A percentile compares a stretch with the other conserved stretches of the same genome.
Evolutionary conservation across 78 protist species (phyloP).

Genomic region (Isochrysis galbana): DNA sequence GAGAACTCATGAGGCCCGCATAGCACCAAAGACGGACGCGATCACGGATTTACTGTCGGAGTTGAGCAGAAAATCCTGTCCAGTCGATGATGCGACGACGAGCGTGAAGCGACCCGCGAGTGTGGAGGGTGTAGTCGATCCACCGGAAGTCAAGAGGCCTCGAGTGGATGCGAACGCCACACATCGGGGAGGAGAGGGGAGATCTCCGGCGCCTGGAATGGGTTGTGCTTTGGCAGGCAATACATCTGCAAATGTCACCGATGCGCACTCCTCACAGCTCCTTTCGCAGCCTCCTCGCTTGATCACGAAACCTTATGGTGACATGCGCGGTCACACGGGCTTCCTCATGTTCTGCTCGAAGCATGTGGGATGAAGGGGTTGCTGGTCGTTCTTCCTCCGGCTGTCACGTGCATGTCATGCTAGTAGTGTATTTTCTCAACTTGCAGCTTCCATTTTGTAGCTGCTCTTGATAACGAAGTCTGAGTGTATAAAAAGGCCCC

Average conservation of each 20-base stretch:
- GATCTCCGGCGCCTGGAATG: background rate
- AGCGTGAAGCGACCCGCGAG: background rate
- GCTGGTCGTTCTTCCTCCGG: too few relatives aligned
- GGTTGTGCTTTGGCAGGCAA: background rate
- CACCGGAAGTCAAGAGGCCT: too few relatives aligned
- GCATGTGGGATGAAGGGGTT: background rate
- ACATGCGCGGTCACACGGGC: slow-evolving; percentile 13
- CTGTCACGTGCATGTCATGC: too few relatives aligned
- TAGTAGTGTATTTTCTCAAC: too few relatives aligned
- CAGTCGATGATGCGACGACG: background rate
- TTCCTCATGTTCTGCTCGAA: background rate
- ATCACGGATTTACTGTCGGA: background rate
- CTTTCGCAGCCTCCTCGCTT: background rate
- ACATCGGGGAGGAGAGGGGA: background rate
- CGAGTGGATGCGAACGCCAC: too few relatives aligned
- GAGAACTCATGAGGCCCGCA: background rate
- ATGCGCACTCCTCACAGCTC: too few relatives aligned
- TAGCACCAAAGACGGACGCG: background rate
- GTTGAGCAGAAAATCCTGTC: background rate
- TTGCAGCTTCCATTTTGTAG: too few relatives aligned
- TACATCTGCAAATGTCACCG: background rate
- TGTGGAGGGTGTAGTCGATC: too few relatives aligned
- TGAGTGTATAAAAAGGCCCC: too few relatives aligned
- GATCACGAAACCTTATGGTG: background rate
- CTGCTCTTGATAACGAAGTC: too few relatives aligned